Evolutionary conservation across 2,329 filamentous ascomycete species (phyloP), one percentile per base, ranked within the genome.

Genomic region (Colletotrichum liriopes): DNA sequence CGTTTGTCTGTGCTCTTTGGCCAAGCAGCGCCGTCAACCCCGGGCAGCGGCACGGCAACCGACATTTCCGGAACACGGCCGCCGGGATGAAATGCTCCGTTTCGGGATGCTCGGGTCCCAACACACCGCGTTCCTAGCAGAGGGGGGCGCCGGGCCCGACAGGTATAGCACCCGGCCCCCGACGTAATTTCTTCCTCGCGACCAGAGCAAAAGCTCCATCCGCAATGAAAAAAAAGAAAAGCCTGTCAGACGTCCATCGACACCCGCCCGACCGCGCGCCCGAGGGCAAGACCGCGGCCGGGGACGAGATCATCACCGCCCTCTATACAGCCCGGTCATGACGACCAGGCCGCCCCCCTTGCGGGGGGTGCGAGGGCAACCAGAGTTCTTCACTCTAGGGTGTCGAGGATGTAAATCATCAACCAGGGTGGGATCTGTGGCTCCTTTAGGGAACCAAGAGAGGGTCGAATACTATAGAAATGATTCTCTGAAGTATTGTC

Each of bases 381-480:
- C 81, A 81, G 81, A 88, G 85, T 18, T 87, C 88, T 93, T 95
- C 93, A 96, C 93, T 95, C 93, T 94, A 90, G 92, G 93, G 92
- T 87, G 88, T 88, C 91, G 93, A 94, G 93, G 93, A 94, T 92
- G 89, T 93, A 80, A 85, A 84, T 96, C 94, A 96, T 96, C 94
- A 93, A 93, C 93, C 93, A 94, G 93, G 93, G 91, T 96, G 90
- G 91, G 91, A 90, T 94, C 92, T 95, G 93, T 94, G 90, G 93
- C 95, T 97, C 88, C 89, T 93, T 90, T 95, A 89, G 91, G 91
- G 90, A 96, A 93, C 91, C 94, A 93, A 96, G 93, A 94, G 91
- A 89, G 88, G 89, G 93, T 94, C 91, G 91, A 94, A 89, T 92
- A 95, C 94, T 97, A 94, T 95, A 97, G 93, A 97, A 96, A 93